phyloP scores from a whole-genome alignment of 2,329 filamentous ascomycete species.

The Phaeophleospora eucalypticola region DNA sequence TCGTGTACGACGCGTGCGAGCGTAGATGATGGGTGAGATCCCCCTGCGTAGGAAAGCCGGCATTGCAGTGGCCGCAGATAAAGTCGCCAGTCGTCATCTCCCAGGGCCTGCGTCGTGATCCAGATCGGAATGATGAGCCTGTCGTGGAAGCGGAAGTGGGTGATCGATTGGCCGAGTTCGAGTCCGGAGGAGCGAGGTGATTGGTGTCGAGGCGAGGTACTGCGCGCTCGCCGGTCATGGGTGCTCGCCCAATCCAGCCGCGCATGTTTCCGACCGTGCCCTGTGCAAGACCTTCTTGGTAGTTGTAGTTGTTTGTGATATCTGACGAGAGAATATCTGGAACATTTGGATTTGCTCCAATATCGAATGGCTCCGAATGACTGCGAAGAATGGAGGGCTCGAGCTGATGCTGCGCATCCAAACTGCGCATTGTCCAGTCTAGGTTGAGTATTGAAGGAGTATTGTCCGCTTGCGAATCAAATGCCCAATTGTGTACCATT shows the following conservation, averaged over 20 bases:
- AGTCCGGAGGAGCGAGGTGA: conserved; percentile 11
- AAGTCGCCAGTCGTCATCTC: conserved; percentile 14
- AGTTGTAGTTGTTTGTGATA: conserved; percentile 13
- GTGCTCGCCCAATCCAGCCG: conserved; percentile 14
- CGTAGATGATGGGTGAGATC: conserved; percentile 22
- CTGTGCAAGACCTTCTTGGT: conserved; percentile 3
- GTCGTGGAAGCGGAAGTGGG: conserved; percentile 20
- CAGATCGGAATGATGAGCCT: conserved; percentile 12
- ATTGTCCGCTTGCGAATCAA: neutral
- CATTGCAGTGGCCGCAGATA: conserved; percentile 16
- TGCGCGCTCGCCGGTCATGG: conserved; percentile 9
- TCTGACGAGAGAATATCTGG: conserved; percentile 8
- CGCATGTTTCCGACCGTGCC: conserved; percentile 10
- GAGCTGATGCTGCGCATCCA: neutral
- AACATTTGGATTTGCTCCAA: neutral
- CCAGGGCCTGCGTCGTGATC: conserved; percentile 10
- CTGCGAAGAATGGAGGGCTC: neutral
- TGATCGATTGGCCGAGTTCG: conserved; percentile 9
- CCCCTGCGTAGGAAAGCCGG: conserved; percentile 16
- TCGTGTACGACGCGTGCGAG: conserved; percentile 18
- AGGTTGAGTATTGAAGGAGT: no score
- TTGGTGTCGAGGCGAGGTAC: conserved; percentile 13
- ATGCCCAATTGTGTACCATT: neutral
- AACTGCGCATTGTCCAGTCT: no score
- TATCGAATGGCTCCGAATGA: neutral